Conservation (phyloP, 148 eudicot species). For the Talinum fruticosum region DNA sequence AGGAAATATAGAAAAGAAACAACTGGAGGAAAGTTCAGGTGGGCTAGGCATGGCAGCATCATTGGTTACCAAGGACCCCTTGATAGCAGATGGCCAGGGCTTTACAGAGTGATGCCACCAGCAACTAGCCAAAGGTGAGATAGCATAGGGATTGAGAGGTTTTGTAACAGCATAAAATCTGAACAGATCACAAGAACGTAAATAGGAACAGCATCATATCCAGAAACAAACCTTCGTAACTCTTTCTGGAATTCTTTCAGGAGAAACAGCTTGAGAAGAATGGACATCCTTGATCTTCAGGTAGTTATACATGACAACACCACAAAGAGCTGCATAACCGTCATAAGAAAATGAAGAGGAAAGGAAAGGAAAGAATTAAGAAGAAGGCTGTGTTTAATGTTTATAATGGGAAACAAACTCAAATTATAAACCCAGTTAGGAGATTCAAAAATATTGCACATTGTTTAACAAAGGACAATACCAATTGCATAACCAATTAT, state of each 20-base stretch:
- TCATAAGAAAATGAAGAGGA: conserved; percentile 12
- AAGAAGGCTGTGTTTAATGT: not conserved
- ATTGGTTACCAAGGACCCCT: no score
- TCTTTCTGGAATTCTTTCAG: conserved; percentile 49
- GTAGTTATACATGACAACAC: conserved; percentile 75
- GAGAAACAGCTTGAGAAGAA: conserved; percentile 34
- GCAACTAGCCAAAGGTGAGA: not conserved
- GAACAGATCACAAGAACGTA: not conserved
- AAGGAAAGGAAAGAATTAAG: not conserved
- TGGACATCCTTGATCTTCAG: conserved; percentile 61
- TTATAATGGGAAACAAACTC: conserved; percentile 3
- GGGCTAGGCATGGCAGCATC: no score
- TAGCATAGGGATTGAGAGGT: not conserved
- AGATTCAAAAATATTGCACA: not conserved
- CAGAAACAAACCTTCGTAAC: conserved; percentile 40
- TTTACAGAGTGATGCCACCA: not conserved
- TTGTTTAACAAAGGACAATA: conserved; percentile 18
- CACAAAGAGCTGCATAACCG: conserved; percentile 47
- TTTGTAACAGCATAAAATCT: not conserved
- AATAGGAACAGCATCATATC: not conserved
- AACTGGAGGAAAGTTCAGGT: no score
- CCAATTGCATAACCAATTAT: conserved; percentile 89
- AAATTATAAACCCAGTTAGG: not conserved
- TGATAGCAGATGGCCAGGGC: not conserved
- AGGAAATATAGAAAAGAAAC: not conserved